Conservation (phyloP, 2,329 filamentous ascomycete species). For the Penicillium sp. region DNA sequence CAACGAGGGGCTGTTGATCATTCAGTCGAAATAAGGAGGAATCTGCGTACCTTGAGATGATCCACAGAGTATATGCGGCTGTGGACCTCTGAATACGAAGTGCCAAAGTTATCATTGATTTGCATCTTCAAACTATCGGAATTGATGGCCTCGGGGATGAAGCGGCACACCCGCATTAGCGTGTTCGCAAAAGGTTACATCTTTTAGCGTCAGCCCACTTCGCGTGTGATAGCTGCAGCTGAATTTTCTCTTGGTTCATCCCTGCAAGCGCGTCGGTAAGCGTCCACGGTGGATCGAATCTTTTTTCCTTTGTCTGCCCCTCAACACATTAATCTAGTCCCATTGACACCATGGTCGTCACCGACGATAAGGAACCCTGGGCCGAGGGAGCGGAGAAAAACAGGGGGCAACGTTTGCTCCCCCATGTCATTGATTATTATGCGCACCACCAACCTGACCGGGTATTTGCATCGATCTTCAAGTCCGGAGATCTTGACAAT, state of each 20-base stretch:
- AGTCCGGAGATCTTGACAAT: conserved; percentile 5
- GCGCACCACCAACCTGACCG: conserved; percentile 14
- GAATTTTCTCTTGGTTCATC: neutral
- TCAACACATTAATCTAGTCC: neutral
- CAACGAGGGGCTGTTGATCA: neutral
- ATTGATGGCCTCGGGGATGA: neutral
- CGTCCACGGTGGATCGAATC: neutral
- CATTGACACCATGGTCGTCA: neutral
- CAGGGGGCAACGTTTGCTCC: conserved; percentile 12
- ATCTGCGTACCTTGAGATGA: neutral
- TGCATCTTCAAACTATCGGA: neutral
- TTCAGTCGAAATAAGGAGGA: neutral
- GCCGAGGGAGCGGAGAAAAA: conserved; percentile 9
- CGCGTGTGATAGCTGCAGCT: neutral
- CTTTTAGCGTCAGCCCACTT: neutral
- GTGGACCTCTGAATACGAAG: neutral
- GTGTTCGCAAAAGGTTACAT: neutral
- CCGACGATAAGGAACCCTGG: neutral
- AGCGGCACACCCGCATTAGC: conserved; percentile 13
- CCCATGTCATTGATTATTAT: conserved; percentile 17
- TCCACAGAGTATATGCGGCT: neutral
- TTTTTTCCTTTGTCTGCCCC: neutral
- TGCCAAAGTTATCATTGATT: neutral
- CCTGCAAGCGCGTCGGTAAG: neutral
- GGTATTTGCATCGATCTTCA: conserved; percentile 10